Evolutionary conservation across 108 stramenopile species (phyloP).

Genomic region (Discostella stelligeroides): DNA sequence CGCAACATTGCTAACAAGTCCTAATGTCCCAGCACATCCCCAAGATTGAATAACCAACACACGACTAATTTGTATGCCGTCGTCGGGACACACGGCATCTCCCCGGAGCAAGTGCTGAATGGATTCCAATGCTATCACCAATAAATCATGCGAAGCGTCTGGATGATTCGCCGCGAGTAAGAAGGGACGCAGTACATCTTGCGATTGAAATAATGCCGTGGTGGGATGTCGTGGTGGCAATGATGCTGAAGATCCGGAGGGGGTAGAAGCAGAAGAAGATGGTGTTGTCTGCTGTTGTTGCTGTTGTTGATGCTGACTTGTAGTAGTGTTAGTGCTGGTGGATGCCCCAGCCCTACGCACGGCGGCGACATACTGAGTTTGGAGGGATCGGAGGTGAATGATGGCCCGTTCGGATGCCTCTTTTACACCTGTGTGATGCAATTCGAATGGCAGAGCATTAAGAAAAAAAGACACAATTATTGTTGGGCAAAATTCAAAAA

Average conservation of each 20-base stretch:
- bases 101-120: constrained; percentile 75
- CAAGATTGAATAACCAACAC: constrained; percentile 84
- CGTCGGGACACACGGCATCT: constrained; percentile 77
- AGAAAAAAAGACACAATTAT: neutral
- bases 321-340: constrained; percentile 1
- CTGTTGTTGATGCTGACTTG: constrained; percentile 11
- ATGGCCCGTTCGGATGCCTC: constrained; percentile 88
- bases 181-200: constrained; percentile 84
- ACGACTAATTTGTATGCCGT: constrained; percentile 71
- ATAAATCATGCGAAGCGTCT: constrained; percentile 63
- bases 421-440: constrained; percentile 61
- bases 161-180: constrained; percentile 82
- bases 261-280: too few relatives aligned
- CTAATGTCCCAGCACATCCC: constrained; percentile 53
- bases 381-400: constrained; percentile 70
- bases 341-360: constrained; percentile 70
- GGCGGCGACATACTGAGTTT: constrained; percentile 78
- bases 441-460: neutral
- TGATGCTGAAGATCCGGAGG: constrained; percentile 3
- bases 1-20: constrained; percentile 3
- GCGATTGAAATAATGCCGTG: constrained; percentile 76
- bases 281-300: constrained; percentile 7
- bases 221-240: constrained; percentile 64
- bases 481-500: neutral
- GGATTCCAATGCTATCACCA: constrained; percentile 68